phyloP scores from a whole-genome alignment of 2,329 filamentous ascomycete genomes.

The Fusarium xylarioides region DNA sequence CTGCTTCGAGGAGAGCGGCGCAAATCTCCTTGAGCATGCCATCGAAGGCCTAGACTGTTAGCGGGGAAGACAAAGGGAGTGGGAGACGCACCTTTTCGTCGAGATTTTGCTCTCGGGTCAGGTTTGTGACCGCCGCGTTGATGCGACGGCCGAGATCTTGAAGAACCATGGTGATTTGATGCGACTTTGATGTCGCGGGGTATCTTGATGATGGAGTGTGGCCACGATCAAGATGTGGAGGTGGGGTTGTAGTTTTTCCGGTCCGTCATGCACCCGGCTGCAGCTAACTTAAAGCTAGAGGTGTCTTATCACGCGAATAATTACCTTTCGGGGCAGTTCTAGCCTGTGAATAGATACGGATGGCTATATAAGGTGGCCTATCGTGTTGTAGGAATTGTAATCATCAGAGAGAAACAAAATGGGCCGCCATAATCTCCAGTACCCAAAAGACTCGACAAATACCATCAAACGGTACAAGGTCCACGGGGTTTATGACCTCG shows the following conservation, averaged over 20 bases:
- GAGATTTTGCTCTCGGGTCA: constrained; percentile 90
- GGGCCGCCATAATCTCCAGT: constrained; percentile 59
- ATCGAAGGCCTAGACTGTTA: constrained; percentile 79
- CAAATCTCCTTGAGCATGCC: constrained; percentile 99
- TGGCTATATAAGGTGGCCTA: background rate
- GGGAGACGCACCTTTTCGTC: constrained; percentile 82
- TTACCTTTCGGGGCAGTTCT: constrained; percentile 14
- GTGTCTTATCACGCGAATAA: background rate
- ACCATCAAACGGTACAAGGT: constrained; percentile 74
- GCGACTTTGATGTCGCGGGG: constrained; percentile 38
- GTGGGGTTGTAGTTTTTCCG: constrained; percentile 36
- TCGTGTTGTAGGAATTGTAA: background rate
- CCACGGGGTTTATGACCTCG: constrained; percentile 74
- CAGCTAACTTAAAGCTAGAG: background rate
- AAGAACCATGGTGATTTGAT: constrained; percentile 79
- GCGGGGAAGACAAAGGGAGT: constrained; percentile 11
- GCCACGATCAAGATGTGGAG: constrained; percentile 35
- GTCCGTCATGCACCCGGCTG: background rate
- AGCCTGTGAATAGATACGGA: constrained; percentile 1
- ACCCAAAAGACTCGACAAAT: constrained; percentile 70
- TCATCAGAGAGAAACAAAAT: constrained; percentile 30
- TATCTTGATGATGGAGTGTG: constrained; percentile 38
- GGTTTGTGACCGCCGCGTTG: constrained; percentile 92
- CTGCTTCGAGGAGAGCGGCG: constrained; percentile 92
- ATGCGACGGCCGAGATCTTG: constrained; percentile 99